Evolutionary conservation across 2,329 filamentous ascomycete species (phyloP).

Genomic region (Trichoderma afroharzianum): DNA sequence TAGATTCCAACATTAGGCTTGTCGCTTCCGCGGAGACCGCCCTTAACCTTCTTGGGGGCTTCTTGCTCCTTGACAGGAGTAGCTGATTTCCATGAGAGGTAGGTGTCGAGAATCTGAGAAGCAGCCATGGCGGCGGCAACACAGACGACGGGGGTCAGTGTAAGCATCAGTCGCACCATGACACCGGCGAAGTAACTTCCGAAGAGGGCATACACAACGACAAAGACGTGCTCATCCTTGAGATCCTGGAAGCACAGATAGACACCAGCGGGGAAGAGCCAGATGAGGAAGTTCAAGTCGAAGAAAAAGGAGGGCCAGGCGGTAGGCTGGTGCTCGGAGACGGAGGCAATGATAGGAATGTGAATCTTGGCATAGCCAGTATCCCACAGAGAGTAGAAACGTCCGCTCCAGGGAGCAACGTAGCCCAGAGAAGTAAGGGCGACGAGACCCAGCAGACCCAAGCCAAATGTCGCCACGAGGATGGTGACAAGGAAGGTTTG

Average conservation of each 20-base stretch:
- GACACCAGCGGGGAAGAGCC: conserved; percentile 97
- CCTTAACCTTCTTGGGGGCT: conserved; percentile 56
- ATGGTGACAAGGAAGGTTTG: conserved; percentile 79
- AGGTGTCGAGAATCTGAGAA: conserved; percentile 85
- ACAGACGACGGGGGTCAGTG: conserved; percentile 92
- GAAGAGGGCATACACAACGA: conserved; percentile 95
- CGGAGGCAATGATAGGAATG: conserved; percentile 99
- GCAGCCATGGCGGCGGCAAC: conserved; percentile 86
- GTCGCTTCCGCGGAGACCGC: conserved; percentile 64
- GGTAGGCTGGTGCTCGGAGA: conserved; percentile 97
- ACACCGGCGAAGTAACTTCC: conserved; percentile 98
- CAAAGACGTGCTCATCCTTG: conserved; percentile 93
- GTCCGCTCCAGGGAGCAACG: conserved; percentile 95
- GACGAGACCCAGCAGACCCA: conserved; percentile 72
- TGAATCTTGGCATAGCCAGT: conserved; percentile 98
- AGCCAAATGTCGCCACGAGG: conserved; percentile 68
- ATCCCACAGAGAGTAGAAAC: conserved; percentile 99
- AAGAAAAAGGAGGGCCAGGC: conserved; percentile 99
- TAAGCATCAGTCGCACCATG: conserved; percentile 99
- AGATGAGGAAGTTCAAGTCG: conserved; percentile 95
- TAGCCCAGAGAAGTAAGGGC: conserved; percentile 85
- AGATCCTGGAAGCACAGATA: conserved; percentile 97
- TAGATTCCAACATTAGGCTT: conserved; percentile 81
- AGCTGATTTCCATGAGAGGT: conserved; percentile 66
- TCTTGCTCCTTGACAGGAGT: conserved; percentile 45